phyloP scores from a whole-genome alignment of 176 grass and related monocot genomes.

The Zoysia japonica region DNA sequence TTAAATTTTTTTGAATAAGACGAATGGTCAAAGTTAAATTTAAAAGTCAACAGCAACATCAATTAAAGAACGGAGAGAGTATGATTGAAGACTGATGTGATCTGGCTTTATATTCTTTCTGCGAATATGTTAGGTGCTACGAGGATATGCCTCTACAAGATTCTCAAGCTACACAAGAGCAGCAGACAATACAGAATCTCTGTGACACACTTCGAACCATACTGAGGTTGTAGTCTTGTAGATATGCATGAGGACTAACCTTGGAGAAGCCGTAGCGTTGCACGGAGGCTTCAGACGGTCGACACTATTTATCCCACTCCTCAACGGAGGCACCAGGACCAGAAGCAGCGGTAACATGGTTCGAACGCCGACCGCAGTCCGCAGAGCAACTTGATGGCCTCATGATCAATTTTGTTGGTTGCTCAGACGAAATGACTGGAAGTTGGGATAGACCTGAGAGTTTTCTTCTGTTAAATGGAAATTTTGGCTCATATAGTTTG shows the following conservation, averaged over 20 bases:
- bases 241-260: conserved; percentile 11
- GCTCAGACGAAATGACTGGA: not conserved
- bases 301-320: not conserved
- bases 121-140: conserved; percentile 68
- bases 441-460: conserved; percentile 12
- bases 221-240: conserved; percentile 63
- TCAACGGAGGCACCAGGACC: not conserved
- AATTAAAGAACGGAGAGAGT: not conserved
- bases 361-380: not conserved
- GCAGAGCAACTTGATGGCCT: not conserved
- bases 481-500: conserved; percentile 43
- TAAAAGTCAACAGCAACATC: too few relatives aligned
- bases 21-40: too few relatives aligned
- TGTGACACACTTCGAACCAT: conserved; percentile 97
- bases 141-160: conserved; percentile 99
- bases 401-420: conserved; percentile 5
- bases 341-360: not conserved
- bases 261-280: not conserved
- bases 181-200: conserved; percentile 96
- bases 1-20: too few relatives aligned
- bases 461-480: not conserved
- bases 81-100: conserved; percentile 11
- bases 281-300: not conserved
- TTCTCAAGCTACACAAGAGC: conserved; percentile 79
- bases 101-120: not conserved